Evolutionary conservation across 2,329 filamentous ascomycete species (phyloP), one percentile per base, ranked within the genome.

Genomic region (Fusarium multiceps): DNA sequence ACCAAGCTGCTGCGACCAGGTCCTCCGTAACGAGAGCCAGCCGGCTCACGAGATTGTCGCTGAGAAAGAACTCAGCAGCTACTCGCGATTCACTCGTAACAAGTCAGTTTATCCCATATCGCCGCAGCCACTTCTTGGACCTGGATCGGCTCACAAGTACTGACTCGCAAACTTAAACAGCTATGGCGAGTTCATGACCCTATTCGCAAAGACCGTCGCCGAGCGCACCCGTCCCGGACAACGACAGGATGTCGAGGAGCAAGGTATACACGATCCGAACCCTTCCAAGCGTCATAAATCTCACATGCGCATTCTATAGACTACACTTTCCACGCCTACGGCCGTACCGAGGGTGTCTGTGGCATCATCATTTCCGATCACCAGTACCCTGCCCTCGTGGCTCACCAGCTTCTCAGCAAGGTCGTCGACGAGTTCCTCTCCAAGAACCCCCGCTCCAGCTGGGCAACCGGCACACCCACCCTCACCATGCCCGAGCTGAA

Each of bases 191-290:
- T 89, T 97, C 85, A 93, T 97, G 90, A 92, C 89, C 59, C 85
- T 97, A 76, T 95, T 97, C 83, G 88, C 89, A 80, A 93, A 93
- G 82, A 95, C 92, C 20, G 91, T 98, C 50, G 95, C 95, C 66
- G 93, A 97, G 82, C 88, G 93, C 74, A 97, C 93, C 65, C 85
- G 86, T 64, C 88, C 91, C n/a, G 93, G 92, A 58, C 90, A 94
- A 81, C 87, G 93, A 78, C 92, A 97, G 81, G 93, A 94, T 78
- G 90, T 97, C 59, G 92, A 97, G 81, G 90, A 96, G 80, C 88
- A 94, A 84, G 89, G 90, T 90, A 82, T 69, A 46, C 40, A 49
- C 6, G 11, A 21, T 32, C 23, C 18, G 25, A 16, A 11, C 46
- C 13, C 23, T 46, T 32, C 25, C 18, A 37, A 27, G 18, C 23